Conservation (phyloP, 441 rosid genomes). For the Syzygium syzygioides region DNA sequence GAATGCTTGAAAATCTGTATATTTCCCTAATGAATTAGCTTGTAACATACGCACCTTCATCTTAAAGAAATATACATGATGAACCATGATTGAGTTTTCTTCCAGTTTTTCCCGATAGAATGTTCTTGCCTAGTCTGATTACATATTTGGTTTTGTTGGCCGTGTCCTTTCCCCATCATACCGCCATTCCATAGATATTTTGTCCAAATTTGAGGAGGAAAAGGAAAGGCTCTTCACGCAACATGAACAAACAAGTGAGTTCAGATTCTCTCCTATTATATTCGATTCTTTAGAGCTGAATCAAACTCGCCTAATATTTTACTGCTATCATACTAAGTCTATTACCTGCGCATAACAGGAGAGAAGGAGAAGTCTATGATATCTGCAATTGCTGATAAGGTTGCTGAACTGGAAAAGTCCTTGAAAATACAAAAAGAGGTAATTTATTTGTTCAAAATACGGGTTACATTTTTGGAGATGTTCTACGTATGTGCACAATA, state of each 20-base stretch:
- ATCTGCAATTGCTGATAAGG: slow-evolving; percentile 51
- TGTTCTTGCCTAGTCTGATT: background rate
- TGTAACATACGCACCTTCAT: background rate
- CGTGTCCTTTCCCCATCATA: background rate
- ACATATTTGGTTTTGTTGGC: background rate
- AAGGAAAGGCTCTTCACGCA: slow-evolving; percentile 65
- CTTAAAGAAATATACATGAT: background rate
- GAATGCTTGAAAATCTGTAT: background rate
- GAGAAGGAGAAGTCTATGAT: slow-evolving; percentile 68
- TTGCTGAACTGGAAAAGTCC: slow-evolving; percentile 58
- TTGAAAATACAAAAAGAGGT: slow-evolving; percentile 75
- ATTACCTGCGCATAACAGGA: slow-evolving; percentile 37
- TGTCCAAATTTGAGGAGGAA: slow-evolving; percentile 59
- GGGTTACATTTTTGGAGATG: background rate
- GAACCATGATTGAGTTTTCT: background rate
- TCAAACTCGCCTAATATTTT: background rate
- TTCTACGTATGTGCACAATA: background rate
- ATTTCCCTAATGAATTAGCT: background rate
- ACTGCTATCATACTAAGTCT: slow-evolving; percentile 9
- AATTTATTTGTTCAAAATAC: background rate
- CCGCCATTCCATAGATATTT: slow-evolving; percentile 32
- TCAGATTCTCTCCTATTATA: background rate
- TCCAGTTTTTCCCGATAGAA: background rate
- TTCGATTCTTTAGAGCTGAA: background rate
- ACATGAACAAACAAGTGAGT: slow-evolving; percentile 79